Base-by-base conservation (phyloP, 2,329 filamentous ascomycete species). In the Fusarium vanettenii region DNA sequence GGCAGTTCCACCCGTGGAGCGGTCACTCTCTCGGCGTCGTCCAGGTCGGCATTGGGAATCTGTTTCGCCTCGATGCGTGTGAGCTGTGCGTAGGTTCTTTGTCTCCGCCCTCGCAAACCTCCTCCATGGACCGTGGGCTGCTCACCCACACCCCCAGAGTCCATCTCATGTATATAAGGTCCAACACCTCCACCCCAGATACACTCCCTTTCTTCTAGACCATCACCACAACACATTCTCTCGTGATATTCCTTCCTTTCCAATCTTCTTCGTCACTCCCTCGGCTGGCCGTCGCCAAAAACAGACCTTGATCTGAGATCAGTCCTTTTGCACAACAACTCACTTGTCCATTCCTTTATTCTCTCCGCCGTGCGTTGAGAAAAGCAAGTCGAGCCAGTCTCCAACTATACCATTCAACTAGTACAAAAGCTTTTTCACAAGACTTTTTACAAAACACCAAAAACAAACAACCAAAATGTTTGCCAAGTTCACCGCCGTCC, bases 281-380 rank as follows among this genome's bases (percentile, higher is more conserved):
- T 79, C 72, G 74, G 77, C 77, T 72, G 75, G 75, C 76, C 76
- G 71, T 76, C 69, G 65, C 69, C 75, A 67, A 70, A 61, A 63
- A 66, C 9, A 77, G 74, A 78, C 69, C 59, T 65, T 64, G 77
- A 79, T 79, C 77, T 75, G 77, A 78, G 77, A 79, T 79, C 77
- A 79, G 72, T 78, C 72, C 73, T 72, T 78, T 33, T 66, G 14
- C 35, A 60, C 69, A 62, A 70, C 76, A 62, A 70, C 76, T 73
- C 69, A 60, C 66, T 73, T 75, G 76, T 60, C 62, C 66, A 73
- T 48, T 75, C 69, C 37, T 74, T 76, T 56, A 35, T 65, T 70
- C 76, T 79, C 77, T 78, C 75, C 78, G 78, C 78, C 70, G 78
- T 66, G 77, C 78, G 77, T 79, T 78, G 78, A 79, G 75, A 72